Conservation (phyloP, 2,329 filamentous ascomycete genomes). For the Nothomitra cinnamomea region DNA sequence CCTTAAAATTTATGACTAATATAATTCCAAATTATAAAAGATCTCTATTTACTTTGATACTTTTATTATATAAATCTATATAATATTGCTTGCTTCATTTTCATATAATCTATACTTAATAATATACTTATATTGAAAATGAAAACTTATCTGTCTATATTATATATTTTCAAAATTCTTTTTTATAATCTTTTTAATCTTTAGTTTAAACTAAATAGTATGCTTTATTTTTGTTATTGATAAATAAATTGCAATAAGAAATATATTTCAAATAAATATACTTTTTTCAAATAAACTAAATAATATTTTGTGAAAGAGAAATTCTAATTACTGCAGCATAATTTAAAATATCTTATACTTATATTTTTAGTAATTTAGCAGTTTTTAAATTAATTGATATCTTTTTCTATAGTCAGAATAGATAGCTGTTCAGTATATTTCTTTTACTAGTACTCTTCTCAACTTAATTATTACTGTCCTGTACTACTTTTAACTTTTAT, state of each 20-base stretch:
- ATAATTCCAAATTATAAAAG: neutral
- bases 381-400: too few relatives aligned
- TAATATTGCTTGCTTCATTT: neutral
- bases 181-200: neutral
- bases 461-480: neutral
- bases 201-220: neutral
- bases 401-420: too few relatives aligned
- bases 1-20: neutral
- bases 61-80: neutral
- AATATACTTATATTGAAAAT: neutral
- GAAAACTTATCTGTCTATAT: neutral
- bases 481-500: neutral
- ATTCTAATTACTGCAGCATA: neutral
- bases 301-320: neutral
- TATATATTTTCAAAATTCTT: neutral
- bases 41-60: neutral
- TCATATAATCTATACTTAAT: too few relatives aligned
- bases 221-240: too few relatives aligned
- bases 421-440: neutral
- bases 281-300: neutral
- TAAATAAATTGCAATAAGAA: neutral
- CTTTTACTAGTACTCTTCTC: neutral
- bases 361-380: neutral
- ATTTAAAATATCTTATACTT: neutral
- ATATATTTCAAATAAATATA: neutral